A percentile compares a stretch with the other conserved stretches of the same genome.
These are phyloP conservation scores for Gossypium lobatum DNA, from an alignment of 441 rosid genomes.

Conservation along the genomic window DNA sequence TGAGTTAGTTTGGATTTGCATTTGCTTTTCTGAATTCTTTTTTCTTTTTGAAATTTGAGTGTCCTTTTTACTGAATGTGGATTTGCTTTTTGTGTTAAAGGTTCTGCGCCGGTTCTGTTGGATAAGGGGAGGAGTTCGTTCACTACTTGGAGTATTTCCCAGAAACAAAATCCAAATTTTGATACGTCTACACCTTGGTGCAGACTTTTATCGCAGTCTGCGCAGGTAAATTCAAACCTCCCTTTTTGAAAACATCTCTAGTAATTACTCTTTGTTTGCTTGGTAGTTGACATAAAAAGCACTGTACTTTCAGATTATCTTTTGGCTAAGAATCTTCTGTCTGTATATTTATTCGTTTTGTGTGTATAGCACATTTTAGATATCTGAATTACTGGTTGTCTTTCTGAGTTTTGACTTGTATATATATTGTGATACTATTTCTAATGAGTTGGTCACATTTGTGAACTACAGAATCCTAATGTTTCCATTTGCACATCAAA, in stretches of 20 bases:
- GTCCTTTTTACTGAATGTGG: conserved; percentile 14
- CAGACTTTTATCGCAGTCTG: conserved; percentile 58
- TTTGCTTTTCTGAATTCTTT: conserved; percentile 1
- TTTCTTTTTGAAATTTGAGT: background rate
- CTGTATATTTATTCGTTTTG: background rate
- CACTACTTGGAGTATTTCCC: conserved; percentile 37
- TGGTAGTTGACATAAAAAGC: background rate
- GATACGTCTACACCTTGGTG: conserved; percentile 59
- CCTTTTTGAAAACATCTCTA: background rate
- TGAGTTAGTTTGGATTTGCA: conserved; percentile 11
- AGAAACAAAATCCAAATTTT: conserved; percentile 33
- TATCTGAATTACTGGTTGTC: background rate
- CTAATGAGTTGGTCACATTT: background rate
- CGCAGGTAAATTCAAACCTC: conserved; percentile 35
- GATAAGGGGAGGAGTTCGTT: conserved; percentile 57
- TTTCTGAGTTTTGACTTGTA: background rate
- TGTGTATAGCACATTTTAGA: background rate
- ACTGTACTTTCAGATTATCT: background rate
- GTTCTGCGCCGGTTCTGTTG: conserved; percentile 39
- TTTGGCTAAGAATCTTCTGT: background rate
- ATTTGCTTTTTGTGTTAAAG: conserved; percentile 27
- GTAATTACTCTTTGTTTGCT: conserved; percentile 1
- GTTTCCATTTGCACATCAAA: conserved; percentile 28
- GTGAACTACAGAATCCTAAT: conserved; percentile 46
- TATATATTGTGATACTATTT: background rate